Percentiles rank a stretch among this genome's conserved stretches.
These are phyloP conservation scores for Pinus tabuliformis DNA, from an alignment of 75 land plant genomes.

Conservation along the genomic window DNA sequence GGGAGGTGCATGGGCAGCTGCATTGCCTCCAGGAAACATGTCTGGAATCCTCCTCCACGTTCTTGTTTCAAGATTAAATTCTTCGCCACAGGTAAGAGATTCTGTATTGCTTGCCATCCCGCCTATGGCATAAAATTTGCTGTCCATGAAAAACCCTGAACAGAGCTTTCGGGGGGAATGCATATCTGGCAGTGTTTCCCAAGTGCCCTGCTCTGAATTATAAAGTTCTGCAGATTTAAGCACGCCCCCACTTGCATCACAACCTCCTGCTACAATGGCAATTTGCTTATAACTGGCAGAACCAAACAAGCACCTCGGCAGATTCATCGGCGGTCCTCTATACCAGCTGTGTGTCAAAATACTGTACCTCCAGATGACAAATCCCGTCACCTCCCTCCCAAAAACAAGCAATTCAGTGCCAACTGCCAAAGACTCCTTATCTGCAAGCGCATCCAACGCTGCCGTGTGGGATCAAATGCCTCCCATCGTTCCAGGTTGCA, in stretches of 20 bases:
- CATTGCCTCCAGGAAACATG: conserved; percentile 44
- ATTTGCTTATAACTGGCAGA: conserved; percentile 42
- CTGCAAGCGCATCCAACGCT: conserved; percentile 55
- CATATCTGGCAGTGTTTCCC: conserved; percentile 54
- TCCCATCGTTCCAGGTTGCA: conserved; percentile 38
- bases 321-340: conserved; percentile 37
- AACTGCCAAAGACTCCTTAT: conserved; percentile 67
- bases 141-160: conserved; percentile 68
- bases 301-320: conserved; percentile 56
- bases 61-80: conserved; percentile 44
- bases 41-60: conserved; percentile 44
- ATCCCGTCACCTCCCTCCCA: conserved; percentile 37
- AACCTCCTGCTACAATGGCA: conserved; percentile 62
- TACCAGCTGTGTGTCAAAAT: conserved; percentile 33
- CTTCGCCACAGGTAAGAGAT: conserved; percentile 51
- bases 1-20: conserved; percentile 51
- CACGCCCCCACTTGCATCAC: conserved; percentile 22
- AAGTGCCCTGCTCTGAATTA: conserved; percentile 29
- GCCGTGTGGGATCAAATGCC: conserved; percentile 47
- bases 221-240: conserved; percentile 57
- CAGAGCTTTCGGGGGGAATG: conserved; percentile 36
- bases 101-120: conserved; percentile 38
- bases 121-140: conserved; percentile 68
- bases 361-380: conserved; percentile 51
- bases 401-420: conserved; percentile 57